A percentile compares a stretch with the other conserved stretches of the same genome.
These are phyloP conservation scores for Euphorbia celastroides DNA, from an alignment of 441 rosid species.

Conservation along the genomic window DNA sequence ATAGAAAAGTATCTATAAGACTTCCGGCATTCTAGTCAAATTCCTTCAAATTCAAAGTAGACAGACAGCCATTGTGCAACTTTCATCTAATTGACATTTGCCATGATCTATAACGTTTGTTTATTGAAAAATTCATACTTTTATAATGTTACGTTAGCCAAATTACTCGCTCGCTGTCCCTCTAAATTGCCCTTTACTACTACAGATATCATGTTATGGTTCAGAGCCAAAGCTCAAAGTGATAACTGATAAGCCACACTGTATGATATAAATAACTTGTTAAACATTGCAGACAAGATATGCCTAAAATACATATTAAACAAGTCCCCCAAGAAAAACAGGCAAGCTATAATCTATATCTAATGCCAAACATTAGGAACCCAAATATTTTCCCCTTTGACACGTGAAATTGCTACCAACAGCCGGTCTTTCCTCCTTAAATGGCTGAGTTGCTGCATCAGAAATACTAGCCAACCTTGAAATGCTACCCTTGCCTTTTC, in stretches of 20 bases:
- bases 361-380: not conserved
- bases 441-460: constrained; percentile 76
- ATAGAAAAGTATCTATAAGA: not conserved
- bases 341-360: too few relatives aligned
- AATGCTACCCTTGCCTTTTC: constrained; percentile 85
- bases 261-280: constrained; percentile 64
- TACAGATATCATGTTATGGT: constrained; percentile 25
- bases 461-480: constrained; percentile 72
- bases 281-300: too few relatives aligned
- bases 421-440: constrained; percentile 49
- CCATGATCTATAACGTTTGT: too few relatives aligned
- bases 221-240: constrained; percentile 37
- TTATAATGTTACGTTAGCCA: too few relatives aligned
- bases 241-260: constrained; percentile 47
- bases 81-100: constrained; percentile 3
- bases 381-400: constrained; percentile 32
- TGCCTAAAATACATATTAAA: too few relatives aligned
- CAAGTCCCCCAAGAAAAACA: too few relatives aligned
- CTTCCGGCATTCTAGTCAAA: not conserved
- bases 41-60: not conserved
- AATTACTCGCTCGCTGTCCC: too few relatives aligned
- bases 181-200: too few relatives aligned
- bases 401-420: constrained; percentile 19
- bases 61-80: not conserved
- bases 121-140: too few relatives aligned